A percentile compares a stretch with the other conserved stretches of the same genome.
Evolutionary conservation across 108 stramenopile genomes (phyloP).

Genomic region (Discostella stelligeroides): DNA sequence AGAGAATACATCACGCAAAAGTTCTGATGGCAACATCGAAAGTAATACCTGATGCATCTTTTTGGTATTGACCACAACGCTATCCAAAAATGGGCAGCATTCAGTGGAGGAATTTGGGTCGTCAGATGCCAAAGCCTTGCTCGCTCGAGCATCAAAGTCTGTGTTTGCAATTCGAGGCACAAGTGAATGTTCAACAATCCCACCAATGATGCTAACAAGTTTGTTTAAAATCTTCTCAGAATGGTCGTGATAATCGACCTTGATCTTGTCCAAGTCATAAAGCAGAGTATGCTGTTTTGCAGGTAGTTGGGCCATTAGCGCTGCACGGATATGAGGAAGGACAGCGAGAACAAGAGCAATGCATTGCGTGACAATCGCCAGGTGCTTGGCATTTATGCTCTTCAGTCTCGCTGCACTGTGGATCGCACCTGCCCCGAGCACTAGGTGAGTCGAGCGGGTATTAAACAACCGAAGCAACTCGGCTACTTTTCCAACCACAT

Average conservation of each 20-base stretch:
- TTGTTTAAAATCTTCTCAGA: conserved; percentile 92
- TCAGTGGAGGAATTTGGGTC: conserved; percentile 24
- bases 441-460: conserved; percentile 89
- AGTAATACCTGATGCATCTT: conserved; percentile 95
- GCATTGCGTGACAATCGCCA: conserved; percentile 91
- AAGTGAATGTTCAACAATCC: conserved; percentile 88
- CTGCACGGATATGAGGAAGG: conserved; percentile 91
- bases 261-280: conserved; percentile 89
- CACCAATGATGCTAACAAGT: conserved; percentile 95
- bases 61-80: conserved; percentile 80
- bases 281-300: conserved; percentile 91
- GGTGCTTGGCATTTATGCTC: conserved; percentile 94
- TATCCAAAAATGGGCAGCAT: conserved; percentile 88
- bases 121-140: conserved; percentile 21
- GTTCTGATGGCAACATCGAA: conserved; percentile 85
- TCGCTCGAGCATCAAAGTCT: conserved; percentile 76
- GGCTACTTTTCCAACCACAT: conserved; percentile 82
- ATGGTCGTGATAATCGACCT: conserved; percentile 89
- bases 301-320: conserved; percentile 91
- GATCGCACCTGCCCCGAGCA: conserved; percentile 93
- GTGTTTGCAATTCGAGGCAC: conserved; percentile 67
- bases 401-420: conserved; percentile 88
- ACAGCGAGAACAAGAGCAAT: conserved; percentile 84
- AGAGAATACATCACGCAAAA: conserved; percentile 92
- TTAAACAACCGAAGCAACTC: conserved; percentile 93